Conservation (phyloP, 345 rosid species). For the Syzygium grande region DNA sequence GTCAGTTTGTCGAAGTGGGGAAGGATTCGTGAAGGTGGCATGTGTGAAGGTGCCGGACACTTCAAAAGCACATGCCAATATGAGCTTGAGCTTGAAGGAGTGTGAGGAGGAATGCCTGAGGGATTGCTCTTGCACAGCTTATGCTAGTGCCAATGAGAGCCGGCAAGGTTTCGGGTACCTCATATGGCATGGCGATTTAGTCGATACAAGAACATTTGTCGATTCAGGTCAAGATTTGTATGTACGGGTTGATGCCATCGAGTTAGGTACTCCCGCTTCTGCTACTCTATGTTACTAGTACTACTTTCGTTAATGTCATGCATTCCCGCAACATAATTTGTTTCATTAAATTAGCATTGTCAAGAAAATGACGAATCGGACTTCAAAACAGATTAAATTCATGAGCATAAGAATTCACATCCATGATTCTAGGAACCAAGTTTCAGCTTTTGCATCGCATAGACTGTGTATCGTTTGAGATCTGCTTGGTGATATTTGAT, state of each 20-base stretch:
- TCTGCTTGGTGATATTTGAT: not conserved
- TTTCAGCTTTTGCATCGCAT: not conserved
- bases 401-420: not conserved
- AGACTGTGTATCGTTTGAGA: not conserved
- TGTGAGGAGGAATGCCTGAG: conserved; percentile 32
- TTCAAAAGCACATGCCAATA: conserved; percentile 17
- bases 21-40: conserved; percentile 43
- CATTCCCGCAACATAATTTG: fast-evolving
- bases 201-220: conserved; percentile 29
- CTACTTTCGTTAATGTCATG: not conserved
- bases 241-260: conserved; percentile 33
- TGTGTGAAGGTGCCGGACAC: conserved; percentile 46
- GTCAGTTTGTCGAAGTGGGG: conserved; percentile 21
- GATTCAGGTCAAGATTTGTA: conserved; percentile 39
- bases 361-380: not conserved
- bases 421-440: not conserved
- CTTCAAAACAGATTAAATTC: not conserved
- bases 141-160: conserved; percentile 30
- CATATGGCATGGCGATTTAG: conserved; percentile 34
- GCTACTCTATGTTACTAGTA: not conserved
- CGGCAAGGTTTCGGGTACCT: conserved; percentile 42
- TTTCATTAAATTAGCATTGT: not conserved
- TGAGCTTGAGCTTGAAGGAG: conserved; percentile 26
- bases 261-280: conserved; percentile 27
- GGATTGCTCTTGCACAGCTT: conserved; percentile 52